phyloP scores from a whole-genome alignment of 2,329 filamentous ascomycete species.

The Phialemoniopsis sp. region DNA sequence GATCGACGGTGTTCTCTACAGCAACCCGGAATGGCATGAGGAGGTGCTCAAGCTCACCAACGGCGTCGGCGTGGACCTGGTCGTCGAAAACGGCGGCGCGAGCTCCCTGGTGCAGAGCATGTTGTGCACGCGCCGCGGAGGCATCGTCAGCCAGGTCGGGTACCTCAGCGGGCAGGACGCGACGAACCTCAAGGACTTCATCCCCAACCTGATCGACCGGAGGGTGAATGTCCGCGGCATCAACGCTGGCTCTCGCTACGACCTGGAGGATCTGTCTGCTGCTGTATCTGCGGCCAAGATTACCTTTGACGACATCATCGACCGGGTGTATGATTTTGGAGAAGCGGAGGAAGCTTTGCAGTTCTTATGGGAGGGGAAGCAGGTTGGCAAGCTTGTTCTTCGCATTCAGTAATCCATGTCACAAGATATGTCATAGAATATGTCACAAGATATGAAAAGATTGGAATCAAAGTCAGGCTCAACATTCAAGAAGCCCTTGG shows the following conservation, averaged over 20 bases:
- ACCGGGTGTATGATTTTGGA: constrained; percentile 35
- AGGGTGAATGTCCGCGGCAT: constrained; percentile 59
- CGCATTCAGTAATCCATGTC: too few species aligned
- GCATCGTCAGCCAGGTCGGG: constrained; percentile 47
- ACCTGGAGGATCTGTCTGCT: constrained; percentile 48
- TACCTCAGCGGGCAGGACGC: constrained; percentile 43
- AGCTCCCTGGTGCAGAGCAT: constrained; percentile 41
- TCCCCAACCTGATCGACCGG: too few species aligned
- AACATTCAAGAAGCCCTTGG: too few species aligned
- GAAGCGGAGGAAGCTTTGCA: constrained; percentile 38
- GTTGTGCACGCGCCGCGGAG: constrained; percentile 49
- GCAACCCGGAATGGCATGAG: constrained; percentile 45
- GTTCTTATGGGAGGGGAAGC: constrained; percentile 43
- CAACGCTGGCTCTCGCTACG: constrained; percentile 53
- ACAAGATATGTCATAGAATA: too few species aligned
- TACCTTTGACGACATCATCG: constrained; percentile 40
- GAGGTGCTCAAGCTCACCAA: constrained; percentile 40
- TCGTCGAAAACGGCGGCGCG: constrained; percentile 52
- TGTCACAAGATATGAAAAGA: too few species aligned
- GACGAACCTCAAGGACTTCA: constrained; percentile 40
- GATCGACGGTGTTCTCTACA: constrained; percentile 54
- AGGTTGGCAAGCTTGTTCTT: constrained; percentile 48
- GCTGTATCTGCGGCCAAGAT: too few species aligned
- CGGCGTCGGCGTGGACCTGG: constrained; percentile 44
- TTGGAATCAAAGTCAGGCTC: too few species aligned